Percentiles rank a stretch among this genome's conserved stretches.
These are phyloP conservation scores for Umbilicaria muhlenbergii DNA, from an alignment of 495 filamentous ascomycete genomes.

Conservation along the genomic window DNA sequence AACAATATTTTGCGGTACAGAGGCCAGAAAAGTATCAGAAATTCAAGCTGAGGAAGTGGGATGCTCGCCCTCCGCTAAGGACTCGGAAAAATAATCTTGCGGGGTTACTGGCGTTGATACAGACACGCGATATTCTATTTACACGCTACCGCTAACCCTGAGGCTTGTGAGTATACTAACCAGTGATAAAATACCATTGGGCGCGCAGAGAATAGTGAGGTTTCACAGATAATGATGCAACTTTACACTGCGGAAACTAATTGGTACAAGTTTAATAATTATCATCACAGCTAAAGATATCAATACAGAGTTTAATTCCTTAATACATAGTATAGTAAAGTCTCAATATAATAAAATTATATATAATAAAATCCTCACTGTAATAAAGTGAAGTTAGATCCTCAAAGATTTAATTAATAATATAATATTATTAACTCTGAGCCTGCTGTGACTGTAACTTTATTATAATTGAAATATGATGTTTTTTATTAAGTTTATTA, in stretches of 20 bases:
- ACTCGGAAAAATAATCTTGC: too few species aligned
- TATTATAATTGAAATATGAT: background rate
- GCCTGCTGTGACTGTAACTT: background rate
- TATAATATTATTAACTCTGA: background rate
- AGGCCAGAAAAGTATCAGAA: too few species aligned
- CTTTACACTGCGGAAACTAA: too few species aligned
- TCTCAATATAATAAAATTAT: background rate
- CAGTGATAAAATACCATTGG: background rate
- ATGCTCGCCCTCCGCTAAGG: too few species aligned
- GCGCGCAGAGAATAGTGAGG: too few species aligned
- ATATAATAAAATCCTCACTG: background rate
- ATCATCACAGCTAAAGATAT: background rate
- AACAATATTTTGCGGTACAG: too few species aligned
- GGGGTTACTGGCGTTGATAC: too few species aligned
- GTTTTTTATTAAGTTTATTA: background rate
- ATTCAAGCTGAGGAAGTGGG: too few species aligned
- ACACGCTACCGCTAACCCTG: too few species aligned
- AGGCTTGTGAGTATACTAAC: background rate
- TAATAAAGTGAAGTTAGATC: background rate
- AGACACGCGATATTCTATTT: too few species aligned
- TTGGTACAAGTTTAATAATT: background rate
- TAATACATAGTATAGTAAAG: background rate
- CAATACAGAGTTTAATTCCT: background rate
- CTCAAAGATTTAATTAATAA: background rate
- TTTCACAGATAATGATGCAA: too few species aligned